Evolutionary conservation across 176 grass and related monocot species (phyloP), one percentile per base, ranked within the genome.

Genomic region (Oryza officinalis): DNA sequence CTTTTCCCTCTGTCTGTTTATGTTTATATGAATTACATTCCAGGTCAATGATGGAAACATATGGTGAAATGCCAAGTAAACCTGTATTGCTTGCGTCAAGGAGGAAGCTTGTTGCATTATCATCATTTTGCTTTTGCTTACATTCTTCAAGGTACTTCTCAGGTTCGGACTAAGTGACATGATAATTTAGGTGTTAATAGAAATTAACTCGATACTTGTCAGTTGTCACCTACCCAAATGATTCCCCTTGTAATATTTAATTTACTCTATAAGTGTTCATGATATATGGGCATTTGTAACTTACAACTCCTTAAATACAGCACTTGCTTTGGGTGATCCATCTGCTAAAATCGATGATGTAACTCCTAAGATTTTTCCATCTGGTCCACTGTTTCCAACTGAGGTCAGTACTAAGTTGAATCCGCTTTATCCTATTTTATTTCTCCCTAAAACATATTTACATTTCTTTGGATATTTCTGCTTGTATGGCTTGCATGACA

Each of bases 101-200:
- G 57, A 87, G 96, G 85, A 91, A 96, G 73, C 67, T 99, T 70
- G 65, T 95, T 80, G 85, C 87, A 50, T 78, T 81, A 31, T 85
- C 87, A 45, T 86, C 82, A n/a, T 88, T 99, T 57, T 76, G 80
- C 65, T 72, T 92, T 67, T 86, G 83, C 85, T 96, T 89, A 69
- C 85, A 98, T 88, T 88, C 90, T 85, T 90, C 96, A 90, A 98
- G 89, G 84, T 92, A 93, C 41, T 88, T 94, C 44, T 80, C 93
- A 98, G 96, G 96, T 98, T 95, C 80, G 84, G 68, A 89, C 86
- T 45, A 69, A 79, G 72, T 92, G 67, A 72, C 84, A 84, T 84
- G 25, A 4, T 74, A 70, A 76, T 65, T 65, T 74, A 79, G 45
- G 64, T 77, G 26, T 33, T 61, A 33, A 37, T 71, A 63, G 18